Percentiles rank a stretch among this genome's conserved stretches.
These are phyloP conservation scores for Manihot esculenta DNA, from an alignment of 441 rosid species.

Conservation along the genomic window DNA sequence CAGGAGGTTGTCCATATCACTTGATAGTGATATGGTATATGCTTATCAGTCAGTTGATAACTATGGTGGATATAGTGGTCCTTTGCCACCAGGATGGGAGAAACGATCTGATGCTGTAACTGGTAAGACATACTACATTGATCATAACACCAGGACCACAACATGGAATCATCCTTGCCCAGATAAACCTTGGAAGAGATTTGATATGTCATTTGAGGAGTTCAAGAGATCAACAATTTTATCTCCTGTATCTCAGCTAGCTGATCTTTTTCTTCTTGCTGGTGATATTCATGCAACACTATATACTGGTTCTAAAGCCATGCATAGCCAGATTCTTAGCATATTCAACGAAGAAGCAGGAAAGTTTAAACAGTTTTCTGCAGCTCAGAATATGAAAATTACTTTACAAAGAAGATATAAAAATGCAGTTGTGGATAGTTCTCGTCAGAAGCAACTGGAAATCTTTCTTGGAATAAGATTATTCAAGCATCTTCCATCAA, in stretches of 20 bases:
- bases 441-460: slow-evolving; percentile 97
- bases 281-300: slow-evolving; percentile 99
- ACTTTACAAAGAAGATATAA: slow-evolving; percentile 90
- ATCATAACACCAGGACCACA: slow-evolving; percentile 93
- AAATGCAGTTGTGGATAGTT: slow-evolving; percentile 88
- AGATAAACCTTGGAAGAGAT: slow-evolving; percentile 97
- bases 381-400: slow-evolving; percentile 89
- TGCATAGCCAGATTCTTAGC: slow-evolving; percentile 97
- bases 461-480: slow-evolving; percentile 95
- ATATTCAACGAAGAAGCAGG: slow-evolving; percentile 95
- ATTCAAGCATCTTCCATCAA: slow-evolving; percentile 94
- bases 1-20: slow-evolving; percentile 82
- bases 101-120: slow-evolving; percentile 89
- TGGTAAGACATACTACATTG: slow-evolving; percentile 82
- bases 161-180: slow-evolving; percentile 98
- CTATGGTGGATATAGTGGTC: slow-evolving; percentile 71
- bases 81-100: slow-evolving; percentile 98
- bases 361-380: slow-evolving; percentile 86
- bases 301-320: slow-evolving; percentile 97
- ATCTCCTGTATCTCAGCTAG: slow-evolving; percentile 83
- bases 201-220: slow-evolving; percentile 88
- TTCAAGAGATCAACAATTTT: slow-evolving; percentile 88
- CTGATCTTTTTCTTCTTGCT: slow-evolving; percentile 90
- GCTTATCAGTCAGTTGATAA: slow-evolving; percentile 58
- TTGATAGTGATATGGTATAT: slow-evolving; percentile 73